These are phyloP conservation scores for Beauveria varroae DNA, from an alignment of 2,329 filamentous ascomycete genomes.

Conservation along the genomic window DNA sequence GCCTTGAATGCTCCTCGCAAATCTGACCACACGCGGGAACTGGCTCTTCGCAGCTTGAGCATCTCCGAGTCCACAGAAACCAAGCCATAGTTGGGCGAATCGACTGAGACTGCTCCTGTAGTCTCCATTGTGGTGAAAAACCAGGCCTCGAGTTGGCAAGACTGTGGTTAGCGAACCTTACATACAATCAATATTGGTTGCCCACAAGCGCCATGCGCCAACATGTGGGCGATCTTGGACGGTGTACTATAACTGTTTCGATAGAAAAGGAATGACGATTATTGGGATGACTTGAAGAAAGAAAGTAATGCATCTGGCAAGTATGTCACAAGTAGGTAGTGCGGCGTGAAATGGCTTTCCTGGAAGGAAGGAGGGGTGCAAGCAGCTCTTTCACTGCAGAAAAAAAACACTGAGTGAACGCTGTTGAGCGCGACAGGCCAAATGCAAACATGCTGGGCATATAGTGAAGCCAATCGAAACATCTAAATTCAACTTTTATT, in stretches of 20 bases:
- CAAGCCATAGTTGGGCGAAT: not conserved
- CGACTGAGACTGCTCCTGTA: not conserved
- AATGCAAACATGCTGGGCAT: not conserved
- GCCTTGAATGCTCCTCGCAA: slow-evolving; percentile 27
- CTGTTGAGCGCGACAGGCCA: not conserved
- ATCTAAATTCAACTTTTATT: slow-evolving; percentile 10
- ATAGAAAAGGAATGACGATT: slow-evolving; percentile 3
- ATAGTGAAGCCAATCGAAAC: not conserved
- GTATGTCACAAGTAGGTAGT: not conserved
- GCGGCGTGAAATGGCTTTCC: not conserved
- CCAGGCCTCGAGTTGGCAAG: too few relatives aligned
- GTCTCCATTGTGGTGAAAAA: not conserved
- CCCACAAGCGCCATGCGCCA: not conserved
- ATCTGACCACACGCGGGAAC: slow-evolving; percentile 28
- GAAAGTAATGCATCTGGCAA: not conserved
- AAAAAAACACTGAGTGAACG: not conserved
- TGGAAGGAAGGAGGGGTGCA: not conserved
- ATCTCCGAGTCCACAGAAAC: not conserved
- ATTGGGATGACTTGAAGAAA: not conserved
- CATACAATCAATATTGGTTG: not conserved
- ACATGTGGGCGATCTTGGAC: not conserved
- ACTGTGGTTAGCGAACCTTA: not conserved
- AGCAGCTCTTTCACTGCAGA: not conserved
- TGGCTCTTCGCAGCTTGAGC: slow-evolving; percentile 20
- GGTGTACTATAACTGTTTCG: not conserved